These are phyloP conservation scores for Aspergillus sp. DNA, from an alignment of 2,329 filamentous ascomycete species.

Conservation along the genomic window DNA sequence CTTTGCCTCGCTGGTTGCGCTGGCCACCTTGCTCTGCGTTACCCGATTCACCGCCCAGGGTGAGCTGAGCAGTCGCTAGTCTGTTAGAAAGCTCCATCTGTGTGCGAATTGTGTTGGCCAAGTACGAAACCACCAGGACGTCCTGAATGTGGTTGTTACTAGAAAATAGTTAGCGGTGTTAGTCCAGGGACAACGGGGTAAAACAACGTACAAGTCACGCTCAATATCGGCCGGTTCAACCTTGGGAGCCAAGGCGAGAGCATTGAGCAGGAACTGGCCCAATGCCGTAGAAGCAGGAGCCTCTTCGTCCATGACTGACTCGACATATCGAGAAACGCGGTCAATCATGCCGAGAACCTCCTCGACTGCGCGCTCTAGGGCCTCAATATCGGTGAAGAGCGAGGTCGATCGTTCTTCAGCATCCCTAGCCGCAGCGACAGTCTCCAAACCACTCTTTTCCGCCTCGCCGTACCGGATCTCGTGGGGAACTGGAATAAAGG, in stretches of 20 bases:
- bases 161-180: constrained; percentile 28
- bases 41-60: constrained; percentile 50
- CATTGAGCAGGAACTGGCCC: constrained; percentile 93
- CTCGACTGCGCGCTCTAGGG: constrained; percentile 79
- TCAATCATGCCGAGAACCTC: constrained; percentile 88
- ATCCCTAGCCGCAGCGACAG: constrained; percentile 80
- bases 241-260: constrained; percentile 89
- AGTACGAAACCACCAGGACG: constrained; percentile 94
- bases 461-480: constrained; percentile 86
- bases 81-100: constrained; percentile 98
- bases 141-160: constrained; percentile 99
- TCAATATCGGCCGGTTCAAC: constrained; percentile 89
- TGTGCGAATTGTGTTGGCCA: constrained; percentile 97
- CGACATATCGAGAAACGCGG: constrained; percentile 87
- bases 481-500: constrained; percentile 96
- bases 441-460: constrained; percentile 74
- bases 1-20: constrained; percentile 43
- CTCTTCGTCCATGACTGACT: constrained; percentile 85
- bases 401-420: constrained; percentile 70
- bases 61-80: constrained; percentile 75
- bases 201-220: constrained; percentile 73
- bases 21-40: constrained; percentile 37
- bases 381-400: constrained; percentile 85
- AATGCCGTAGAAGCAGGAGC: constrained; percentile 84
- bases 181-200: background rate